Evolutionary conservation across 805 yeast genomes (phyloP), one percentile per base, ranked within the genome.

Genomic region (Priceomyces carsonii): DNA sequence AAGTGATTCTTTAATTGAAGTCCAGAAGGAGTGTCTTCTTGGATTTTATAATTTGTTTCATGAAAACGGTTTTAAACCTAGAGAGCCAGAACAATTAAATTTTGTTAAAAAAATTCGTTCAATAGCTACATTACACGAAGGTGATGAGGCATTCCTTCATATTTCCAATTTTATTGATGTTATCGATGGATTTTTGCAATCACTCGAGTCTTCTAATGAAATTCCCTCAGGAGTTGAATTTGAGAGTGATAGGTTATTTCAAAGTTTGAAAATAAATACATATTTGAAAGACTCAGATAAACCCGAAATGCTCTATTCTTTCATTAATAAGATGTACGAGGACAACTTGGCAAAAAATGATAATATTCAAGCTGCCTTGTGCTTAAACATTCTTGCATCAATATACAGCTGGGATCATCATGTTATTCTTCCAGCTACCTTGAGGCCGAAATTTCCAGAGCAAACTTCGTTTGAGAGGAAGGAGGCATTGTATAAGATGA

Each of bases 231-330:
- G 89, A 13, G 80, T 80, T 26, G 95, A 87, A 51, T 89, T 84
- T 58, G 91, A 85, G 49, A 91, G 85, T 55, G 96, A 88, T 58
- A 71, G 95, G 51, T 81, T 89, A 4, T 83, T 85, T 74, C 85
- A 83, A 54, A 78, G 79, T 40, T 69, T 88, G 53, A 83, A 82
- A 49, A 80, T 87, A 50, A 77, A 85, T 43, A 81, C 88, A 26
- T 86, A 78, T 60, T 69, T 88, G 57, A 75, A 82, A 70, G 79
- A 84, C 45, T 88, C 86, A 26, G 79, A 82, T 52, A 79, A 80
- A 48, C 91, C 93, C 0, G 93, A 85, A 56, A 67, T 84, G 39
- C 82, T 87, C 59, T 83, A 84, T 56, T 75, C 85, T n/a, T 83
- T 85, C 54, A 77, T 88, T 44, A 77, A 80, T 59, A 83, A 80